Conservation (phyloP, 805 yeast genomes). For the Nakazawaea holstii region DNA sequence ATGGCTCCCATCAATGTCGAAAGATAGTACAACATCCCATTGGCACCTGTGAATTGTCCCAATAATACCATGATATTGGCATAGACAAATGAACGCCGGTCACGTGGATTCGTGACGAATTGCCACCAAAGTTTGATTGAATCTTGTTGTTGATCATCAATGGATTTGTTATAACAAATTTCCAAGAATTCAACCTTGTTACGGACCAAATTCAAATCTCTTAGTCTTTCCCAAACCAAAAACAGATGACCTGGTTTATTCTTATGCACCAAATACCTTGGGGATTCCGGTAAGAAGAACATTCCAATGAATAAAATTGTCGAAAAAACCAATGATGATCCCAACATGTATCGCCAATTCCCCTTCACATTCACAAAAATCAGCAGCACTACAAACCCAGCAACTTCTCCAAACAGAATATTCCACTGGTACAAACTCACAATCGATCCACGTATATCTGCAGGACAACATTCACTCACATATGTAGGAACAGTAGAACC, state of each 20-base stretch:
- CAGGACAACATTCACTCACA: constrained; percentile 10
- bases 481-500: constrained; percentile 11
- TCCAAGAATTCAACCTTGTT: constrained; percentile 52
- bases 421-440: constrained; percentile 13
- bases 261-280: constrained; percentile 53
- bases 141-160: constrained; percentile 33
- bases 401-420: constrained; percentile 11
- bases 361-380: constrained; percentile 52
- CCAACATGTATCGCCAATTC: constrained; percentile 65
- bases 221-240: constrained; percentile 48
- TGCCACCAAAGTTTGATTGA: constrained; percentile 38
- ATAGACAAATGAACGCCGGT: constrained; percentile 55
- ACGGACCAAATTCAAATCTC: constrained; percentile 37
- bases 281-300: constrained; percentile 56
- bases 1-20: constrained; percentile 50
- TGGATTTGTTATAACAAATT: constrained; percentile 42
- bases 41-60: constrained; percentile 66
- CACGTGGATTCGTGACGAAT: constrained; percentile 48
- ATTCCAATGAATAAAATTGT: constrained; percentile 44
- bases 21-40: constrained; percentile 62
- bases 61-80: constrained; percentile 52
- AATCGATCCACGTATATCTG: constrained; percentile 7
- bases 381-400: constrained; percentile 53
- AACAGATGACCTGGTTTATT: constrained; percentile 47
- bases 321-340: constrained; percentile 59